Evolutionary conservation across 2,329 filamentous ascomycete species (phyloP).

Genomic region (Westerdykella aurantiaca): DNA sequence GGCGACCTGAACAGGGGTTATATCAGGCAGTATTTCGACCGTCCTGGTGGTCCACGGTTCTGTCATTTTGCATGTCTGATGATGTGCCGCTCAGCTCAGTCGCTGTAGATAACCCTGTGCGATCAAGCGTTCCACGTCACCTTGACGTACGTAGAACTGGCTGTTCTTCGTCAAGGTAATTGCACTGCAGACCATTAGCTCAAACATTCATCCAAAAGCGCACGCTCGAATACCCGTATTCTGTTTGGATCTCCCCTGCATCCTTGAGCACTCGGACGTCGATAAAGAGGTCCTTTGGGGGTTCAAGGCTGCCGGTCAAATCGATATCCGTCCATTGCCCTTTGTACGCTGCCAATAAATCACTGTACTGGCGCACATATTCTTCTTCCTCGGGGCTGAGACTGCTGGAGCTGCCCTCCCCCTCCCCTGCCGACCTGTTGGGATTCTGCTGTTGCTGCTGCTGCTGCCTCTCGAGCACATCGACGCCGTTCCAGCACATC

Average conservation of each 20-base stretch:
- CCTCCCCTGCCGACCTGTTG: constrained; percentile 15
- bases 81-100: constrained; percentile 53
- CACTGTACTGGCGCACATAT: constrained; percentile 85
- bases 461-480: constrained; percentile 64
- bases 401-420: constrained; percentile 59
- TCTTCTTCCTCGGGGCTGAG: constrained; percentile 95
- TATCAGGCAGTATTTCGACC: no score
- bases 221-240: constrained; percentile 74
- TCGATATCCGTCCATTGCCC: constrained; percentile 98
- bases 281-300: constrained; percentile 92
- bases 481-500: constrained; percentile 84
- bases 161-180: constrained; percentile 98
- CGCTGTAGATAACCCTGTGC: constrained; percentile 92
- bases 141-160: constrained; percentile 93
- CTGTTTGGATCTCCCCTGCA: constrained; percentile 96
- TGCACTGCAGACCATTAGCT: constrained; percentile 51
- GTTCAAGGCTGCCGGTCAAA: constrained; percentile 86
- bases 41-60: no score
- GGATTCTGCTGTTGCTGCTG: constrained; percentile 50
- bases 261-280: constrained; percentile 94
- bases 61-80: no score
- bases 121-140: constrained; percentile 91
- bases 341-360: constrained; percentile 92
- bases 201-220: neutral
- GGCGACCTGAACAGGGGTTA: no score